Conservation (phyloP, 495 filamentous ascomycete species). For the Aspergillus cristatus region DNA sequence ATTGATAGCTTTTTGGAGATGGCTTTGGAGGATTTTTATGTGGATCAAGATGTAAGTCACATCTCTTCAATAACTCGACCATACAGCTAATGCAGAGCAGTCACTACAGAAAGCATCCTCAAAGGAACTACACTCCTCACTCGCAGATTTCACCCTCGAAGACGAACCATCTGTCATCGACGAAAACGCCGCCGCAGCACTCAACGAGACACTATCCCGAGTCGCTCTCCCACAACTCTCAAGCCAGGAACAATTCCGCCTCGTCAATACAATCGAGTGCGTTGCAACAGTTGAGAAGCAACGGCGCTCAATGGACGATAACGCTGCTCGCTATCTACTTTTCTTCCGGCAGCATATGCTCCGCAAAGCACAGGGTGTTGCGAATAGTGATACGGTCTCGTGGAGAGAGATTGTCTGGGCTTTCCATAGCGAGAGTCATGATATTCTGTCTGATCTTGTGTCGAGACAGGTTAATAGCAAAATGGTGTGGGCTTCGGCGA, state of each 20-base stretch:
- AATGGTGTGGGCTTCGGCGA: slow-evolving; percentile 74
- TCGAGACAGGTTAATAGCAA: slow-evolving; percentile 66
- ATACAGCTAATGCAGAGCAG: too few relatives aligned
- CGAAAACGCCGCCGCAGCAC: slow-evolving; percentile 57
- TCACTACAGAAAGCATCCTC: slow-evolving; percentile 26
- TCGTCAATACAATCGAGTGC: slow-evolving; percentile 83
- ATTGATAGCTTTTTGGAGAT: slow-evolving; percentile 75
- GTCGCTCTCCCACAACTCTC: slow-evolving; percentile 75
- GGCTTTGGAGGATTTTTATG: slow-evolving; percentile 61
- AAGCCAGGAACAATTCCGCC: slow-evolving; percentile 78
- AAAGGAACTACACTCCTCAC: slow-evolving; percentile 47
- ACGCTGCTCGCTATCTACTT: slow-evolving; percentile 80
- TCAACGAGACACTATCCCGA: slow-evolving; percentile 70
- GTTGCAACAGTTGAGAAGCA: slow-evolving; percentile 82
- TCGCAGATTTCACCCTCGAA: slow-evolving; percentile 45
- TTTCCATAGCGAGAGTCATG: slow-evolving; percentile 83
- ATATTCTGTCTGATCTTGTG: slow-evolving; percentile 86
- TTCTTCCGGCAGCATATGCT: slow-evolving; percentile 83
- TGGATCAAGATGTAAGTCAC: slow-evolving; percentile 34
- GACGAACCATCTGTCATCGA: slow-evolving; percentile 57
- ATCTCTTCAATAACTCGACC: background rate
- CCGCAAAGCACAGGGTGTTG: slow-evolving; percentile 48
- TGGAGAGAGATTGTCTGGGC: slow-evolving; percentile 97
- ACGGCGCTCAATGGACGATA: slow-evolving; percentile 83
- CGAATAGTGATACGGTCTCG: slow-evolving; percentile 59